Evolutionary conservation across 1,284 basidiomycete genomes (phyloP).

Genomic region (Porphyrellus sp.): DNA sequence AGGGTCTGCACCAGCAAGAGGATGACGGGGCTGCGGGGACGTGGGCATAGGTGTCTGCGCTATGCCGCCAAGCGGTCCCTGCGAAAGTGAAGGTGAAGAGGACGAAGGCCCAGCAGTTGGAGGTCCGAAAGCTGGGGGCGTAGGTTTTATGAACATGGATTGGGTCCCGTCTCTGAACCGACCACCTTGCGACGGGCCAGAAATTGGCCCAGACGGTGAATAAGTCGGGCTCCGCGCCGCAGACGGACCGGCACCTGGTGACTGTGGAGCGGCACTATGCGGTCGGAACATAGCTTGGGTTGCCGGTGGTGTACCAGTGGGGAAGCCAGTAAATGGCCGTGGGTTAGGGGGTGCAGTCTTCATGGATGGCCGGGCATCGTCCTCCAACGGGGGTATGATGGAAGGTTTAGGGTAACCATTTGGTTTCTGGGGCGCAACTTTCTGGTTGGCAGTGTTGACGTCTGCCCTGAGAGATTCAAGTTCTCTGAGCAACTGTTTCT

Average conservation of each 20-base stretch:
- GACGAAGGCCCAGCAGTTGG: conserved; percentile 31
- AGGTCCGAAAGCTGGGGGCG: conserved; percentile 37
- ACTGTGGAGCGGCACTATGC: conserved; percentile 38
- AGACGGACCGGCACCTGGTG: conserved; percentile 47
- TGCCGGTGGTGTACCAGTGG: conserved; percentile 19
- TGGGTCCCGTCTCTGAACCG: conserved; percentile 68
- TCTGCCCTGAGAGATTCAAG: conserved; percentile 82
- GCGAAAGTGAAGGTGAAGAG: conserved; percentile 31
- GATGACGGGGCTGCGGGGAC: conserved; percentile 13
- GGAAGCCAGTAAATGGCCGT: conserved; percentile 20
- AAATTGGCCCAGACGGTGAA: conserved; percentile 29
- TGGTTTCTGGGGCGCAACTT: conserved; percentile 44
- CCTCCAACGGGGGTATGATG: conserved; percentile 62
- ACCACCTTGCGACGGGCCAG: conserved; percentile 55
- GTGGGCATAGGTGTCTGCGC: conserved; percentile 8
- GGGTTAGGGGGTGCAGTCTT: conserved; percentile 26
- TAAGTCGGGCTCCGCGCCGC: conserved; percentile 10
- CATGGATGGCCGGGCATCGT: conserved; percentile 44
- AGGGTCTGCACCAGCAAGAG: conserved; percentile 19
- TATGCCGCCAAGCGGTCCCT: conserved; percentile 30
- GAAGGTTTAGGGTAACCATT: conserved; percentile 57
- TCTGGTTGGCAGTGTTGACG: conserved; percentile 63
- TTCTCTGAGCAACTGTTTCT: conserved; percentile 82
- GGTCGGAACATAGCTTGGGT: conserved; percentile 24
- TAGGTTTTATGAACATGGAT: conserved; percentile 67